Evolutionary conservation across 495 filamentous ascomycete genomes (phyloP).

Genomic region (Hypoxylon fragiforme): DNA sequence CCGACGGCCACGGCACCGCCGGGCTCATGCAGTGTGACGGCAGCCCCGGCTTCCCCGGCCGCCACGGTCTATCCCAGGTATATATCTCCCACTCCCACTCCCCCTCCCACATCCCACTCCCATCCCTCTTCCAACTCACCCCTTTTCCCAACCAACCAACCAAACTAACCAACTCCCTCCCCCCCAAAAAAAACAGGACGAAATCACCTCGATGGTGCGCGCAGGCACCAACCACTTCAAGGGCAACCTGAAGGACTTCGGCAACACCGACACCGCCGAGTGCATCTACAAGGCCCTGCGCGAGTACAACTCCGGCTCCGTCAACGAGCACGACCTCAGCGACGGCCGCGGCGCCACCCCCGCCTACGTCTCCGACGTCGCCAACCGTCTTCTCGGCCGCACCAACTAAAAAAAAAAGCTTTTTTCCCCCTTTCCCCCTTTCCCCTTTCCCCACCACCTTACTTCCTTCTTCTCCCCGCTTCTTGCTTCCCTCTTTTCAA

Average conservation of each 20-base stretch:
- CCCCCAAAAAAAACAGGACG: slow-evolving; percentile 18
- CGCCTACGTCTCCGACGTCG: slow-evolving; percentile 45
- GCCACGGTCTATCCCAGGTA: slow-evolving; percentile 44
- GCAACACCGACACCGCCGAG: slow-evolving; percentile 34
- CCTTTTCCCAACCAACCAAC: background rate
- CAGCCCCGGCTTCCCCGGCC: slow-evolving; percentile 35
- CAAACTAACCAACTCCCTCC: background rate
- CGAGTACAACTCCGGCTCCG: slow-evolving; percentile 47
- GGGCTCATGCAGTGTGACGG: slow-evolving; percentile 45
- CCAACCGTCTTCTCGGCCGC: slow-evolving; percentile 45
- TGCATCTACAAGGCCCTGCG: slow-evolving; percentile 48
- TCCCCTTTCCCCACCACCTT: too few relatives aligned
- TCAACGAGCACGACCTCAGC: slow-evolving; percentile 43
- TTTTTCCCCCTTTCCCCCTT: too few relatives aligned
- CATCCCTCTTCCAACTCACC: background rate
- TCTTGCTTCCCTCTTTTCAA: too few relatives aligned
- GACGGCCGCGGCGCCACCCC: slow-evolving; percentile 39
- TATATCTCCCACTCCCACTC: too few relatives aligned
- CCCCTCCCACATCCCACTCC: slow-evolving; percentile 2
- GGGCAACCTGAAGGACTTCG: slow-evolving; percentile 38
- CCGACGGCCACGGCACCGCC: slow-evolving; percentile 39
- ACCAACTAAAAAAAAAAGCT: too few relatives aligned
- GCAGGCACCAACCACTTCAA: slow-evolving; percentile 44
- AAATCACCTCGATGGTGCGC: slow-evolving; percentile 44
- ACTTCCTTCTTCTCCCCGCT: too few relatives aligned